Base-by-base conservation (phyloP, 2,329 filamentous ascomycete genomes). In the Pseudogymnoascus sp. region DNA sequence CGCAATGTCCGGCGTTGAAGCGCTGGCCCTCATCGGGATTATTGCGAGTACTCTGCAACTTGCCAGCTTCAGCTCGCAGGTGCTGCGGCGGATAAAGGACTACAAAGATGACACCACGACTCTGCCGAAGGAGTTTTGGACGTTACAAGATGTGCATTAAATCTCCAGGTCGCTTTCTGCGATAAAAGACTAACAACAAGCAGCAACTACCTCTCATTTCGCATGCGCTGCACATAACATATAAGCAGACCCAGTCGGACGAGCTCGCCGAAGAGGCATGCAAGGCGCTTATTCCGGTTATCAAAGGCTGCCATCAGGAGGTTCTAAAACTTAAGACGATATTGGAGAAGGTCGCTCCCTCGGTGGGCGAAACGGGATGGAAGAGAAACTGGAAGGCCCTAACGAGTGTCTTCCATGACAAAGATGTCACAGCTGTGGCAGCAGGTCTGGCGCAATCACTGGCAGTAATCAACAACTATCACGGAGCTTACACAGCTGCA, bases 181-280 rank as follows among this genome's bases (percentile, higher is more conserved):
- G 42, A 48, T 48, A 48, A 48, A n/a, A 13, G 25, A 29, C 42
- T 48, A 48, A 48, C 25, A 29, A 15, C 12, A 4, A 2, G 12
- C 25, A 48, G 42, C 42, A 52, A 52, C 42, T 52, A 52, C 42
- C 42, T 13, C 42, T 52, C 25, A 52, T 52, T 52, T 52, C 42
- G 42, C 42, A 52, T 52, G 42, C 42, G 25, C 25, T 52, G 7
- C 42, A 52, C 42, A 52, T 52, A 52, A 52, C 42, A 29, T 52
- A 25, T 25, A 52, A 52, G 13, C 42, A 52, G 25, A 52, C 42
- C 25, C 42, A 52, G 42, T 29, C 42, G 6, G 42, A 52, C 21
- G 42, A 52, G 13, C 42, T 52, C 4, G 25, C 29, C 25, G 42
- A 52, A 25, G 42, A 52, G 13, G 42, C 42, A 29, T 52, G 42